A percentile compares a stretch with the other conserved stretches of the same genome.
Conservation (phyloP, 345 rosid genomes). For the Lenwebbia sp. region DNA sequence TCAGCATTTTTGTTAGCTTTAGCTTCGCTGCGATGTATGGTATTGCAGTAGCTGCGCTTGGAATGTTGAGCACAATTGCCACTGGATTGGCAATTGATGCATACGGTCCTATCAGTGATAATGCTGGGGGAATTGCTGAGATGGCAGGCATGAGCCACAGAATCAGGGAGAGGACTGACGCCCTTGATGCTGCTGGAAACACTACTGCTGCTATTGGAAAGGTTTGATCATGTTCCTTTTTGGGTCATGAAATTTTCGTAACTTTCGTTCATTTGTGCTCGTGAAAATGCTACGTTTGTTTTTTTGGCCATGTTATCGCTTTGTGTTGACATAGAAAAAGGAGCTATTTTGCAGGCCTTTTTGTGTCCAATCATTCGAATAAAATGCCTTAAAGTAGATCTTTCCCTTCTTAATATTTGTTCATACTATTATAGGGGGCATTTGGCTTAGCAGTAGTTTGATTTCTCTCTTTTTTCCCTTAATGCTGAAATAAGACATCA, state of each 20-base stretch:
- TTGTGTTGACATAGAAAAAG: background rate
- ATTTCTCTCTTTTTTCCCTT: background rate
- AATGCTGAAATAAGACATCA: background rate
- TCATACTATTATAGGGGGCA: background rate
- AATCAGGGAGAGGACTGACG: slow-evolving; percentile 77
- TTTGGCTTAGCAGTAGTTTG: background rate
- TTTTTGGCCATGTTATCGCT: background rate
- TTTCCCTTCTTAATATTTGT: background rate
- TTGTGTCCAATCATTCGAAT: fast-evolving
- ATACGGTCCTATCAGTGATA: slow-evolving; percentile 82
- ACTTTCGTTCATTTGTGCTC: background rate
- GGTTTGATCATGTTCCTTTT: slow-evolving; percentile 19
- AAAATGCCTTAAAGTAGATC: background rate
- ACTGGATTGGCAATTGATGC: slow-evolving; percentile 82
- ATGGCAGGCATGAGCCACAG: slow-evolving; percentile 88
- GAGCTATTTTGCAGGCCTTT: background rate
- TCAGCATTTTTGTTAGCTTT: slow-evolving; percentile 65
- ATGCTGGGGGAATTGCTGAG: slow-evolving; percentile 83
- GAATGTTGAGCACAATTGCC: slow-evolving; percentile 83
- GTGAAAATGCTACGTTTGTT: background rate
- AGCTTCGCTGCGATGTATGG: slow-evolving; percentile 79
- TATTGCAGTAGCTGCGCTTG: slow-evolving; percentile 70
- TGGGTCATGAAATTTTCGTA: background rate
- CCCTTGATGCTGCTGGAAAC: slow-evolving; percentile 86
- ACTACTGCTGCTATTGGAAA: slow-evolving; percentile 83